phyloP scores from a whole-genome alignment of 2,329 filamentous ascomycete species.

The Phyllosticta citrichinensis region DNA sequence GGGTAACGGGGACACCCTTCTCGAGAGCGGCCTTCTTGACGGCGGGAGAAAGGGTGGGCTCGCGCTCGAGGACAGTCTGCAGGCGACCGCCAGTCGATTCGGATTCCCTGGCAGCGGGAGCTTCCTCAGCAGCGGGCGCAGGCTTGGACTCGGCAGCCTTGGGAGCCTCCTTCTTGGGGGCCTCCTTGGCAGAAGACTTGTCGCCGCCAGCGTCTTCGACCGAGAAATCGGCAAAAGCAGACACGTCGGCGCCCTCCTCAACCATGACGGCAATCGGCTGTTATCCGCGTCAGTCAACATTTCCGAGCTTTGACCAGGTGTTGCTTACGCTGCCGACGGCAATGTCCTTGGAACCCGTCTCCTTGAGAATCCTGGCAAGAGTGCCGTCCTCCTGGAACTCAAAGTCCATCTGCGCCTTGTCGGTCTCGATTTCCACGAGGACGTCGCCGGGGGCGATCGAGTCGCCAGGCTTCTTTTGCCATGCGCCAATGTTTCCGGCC shows the following conservation, averaged over 20 bases:
- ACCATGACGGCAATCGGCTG: constrained; percentile 94
- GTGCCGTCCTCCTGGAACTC: constrained; percentile 98
- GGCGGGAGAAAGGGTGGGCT: constrained; percentile 60
- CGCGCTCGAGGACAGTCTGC: constrained; percentile 74
- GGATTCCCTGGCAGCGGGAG: constrained; percentile 57
- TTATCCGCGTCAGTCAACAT: constrained; percentile 9
- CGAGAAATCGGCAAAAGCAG: constrained; percentile 81
- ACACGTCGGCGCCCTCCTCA: constrained; percentile 79
- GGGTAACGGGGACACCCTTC: constrained; percentile 65
- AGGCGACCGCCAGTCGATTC: constrained; percentile 66
- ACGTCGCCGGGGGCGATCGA: constrained; percentile 83
- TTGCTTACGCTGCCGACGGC: constrained; percentile 75
- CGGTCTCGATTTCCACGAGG: constrained; percentile 95
- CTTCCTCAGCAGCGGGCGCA: constrained; percentile 27
- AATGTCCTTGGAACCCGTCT: constrained; percentile 88
- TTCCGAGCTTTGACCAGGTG: not conserved
- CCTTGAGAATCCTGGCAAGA: constrained; percentile 86
- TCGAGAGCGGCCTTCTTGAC: constrained; percentile 78
- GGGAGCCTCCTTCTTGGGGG: constrained; percentile 51
- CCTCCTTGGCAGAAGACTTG: constrained; percentile 57
- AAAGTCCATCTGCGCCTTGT: constrained; percentile 99
- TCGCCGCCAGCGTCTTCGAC: constrained; percentile 86
- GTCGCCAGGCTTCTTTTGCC: constrained; percentile 97
- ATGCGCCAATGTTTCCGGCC: constrained; percentile 86
- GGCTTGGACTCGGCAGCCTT: constrained; percentile 47